These are phyloP conservation scores for Endothia cerciana DNA, from an alignment of 2,329 filamentous ascomycete species.

Conservation along the genomic window DNA sequence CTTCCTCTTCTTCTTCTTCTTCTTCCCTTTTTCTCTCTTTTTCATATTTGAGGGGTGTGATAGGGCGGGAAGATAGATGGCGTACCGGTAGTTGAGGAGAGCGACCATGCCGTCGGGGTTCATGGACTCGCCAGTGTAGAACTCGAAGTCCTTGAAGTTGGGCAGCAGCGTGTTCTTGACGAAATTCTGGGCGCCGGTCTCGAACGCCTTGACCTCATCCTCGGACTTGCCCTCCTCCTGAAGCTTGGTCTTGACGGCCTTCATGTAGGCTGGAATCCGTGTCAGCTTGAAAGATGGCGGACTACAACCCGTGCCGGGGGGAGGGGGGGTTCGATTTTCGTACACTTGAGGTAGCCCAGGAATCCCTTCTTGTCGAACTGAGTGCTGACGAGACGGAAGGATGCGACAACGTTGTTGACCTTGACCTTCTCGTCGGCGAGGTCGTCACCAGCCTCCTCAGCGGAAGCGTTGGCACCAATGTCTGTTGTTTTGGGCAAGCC, in stretches of 20 bases:
- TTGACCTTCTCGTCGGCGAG: constrained; percentile 70
- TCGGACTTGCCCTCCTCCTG: constrained; percentile 60
- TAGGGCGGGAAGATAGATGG: neutral
- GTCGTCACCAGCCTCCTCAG: constrained; percentile 81
- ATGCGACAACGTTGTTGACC: constrained; percentile 92
- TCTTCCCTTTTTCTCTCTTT: neutral
- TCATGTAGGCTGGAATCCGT: constrained; percentile 73
- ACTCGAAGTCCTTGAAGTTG: constrained; percentile 97
- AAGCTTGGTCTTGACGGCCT: constrained; percentile 76
- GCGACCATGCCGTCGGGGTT: constrained; percentile 92
- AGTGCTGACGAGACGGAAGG: constrained; percentile 84
- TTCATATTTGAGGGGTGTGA: neutral
- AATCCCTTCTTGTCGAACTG: constrained; percentile 87
- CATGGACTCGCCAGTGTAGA: constrained; percentile 91
- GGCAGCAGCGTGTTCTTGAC: constrained; percentile 80
- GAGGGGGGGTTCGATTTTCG: constrained; percentile 32
- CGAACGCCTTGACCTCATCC: constrained; percentile 76
- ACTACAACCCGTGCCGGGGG: neutral
- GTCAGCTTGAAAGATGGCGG: constrained; percentile 17
- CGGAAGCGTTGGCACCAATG: constrained; percentile 94
- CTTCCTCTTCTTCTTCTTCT: too few relatives aligned
- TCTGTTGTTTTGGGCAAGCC: constrained; percentile 54
- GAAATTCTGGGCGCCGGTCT: constrained; percentile 72
- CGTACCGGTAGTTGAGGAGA: constrained; percentile 86
- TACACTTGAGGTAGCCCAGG: constrained; percentile 84